phyloP scores from a whole-genome alignment of 2,329 filamentous ascomycete genomes.

The Ascochyta fabae region DNA sequence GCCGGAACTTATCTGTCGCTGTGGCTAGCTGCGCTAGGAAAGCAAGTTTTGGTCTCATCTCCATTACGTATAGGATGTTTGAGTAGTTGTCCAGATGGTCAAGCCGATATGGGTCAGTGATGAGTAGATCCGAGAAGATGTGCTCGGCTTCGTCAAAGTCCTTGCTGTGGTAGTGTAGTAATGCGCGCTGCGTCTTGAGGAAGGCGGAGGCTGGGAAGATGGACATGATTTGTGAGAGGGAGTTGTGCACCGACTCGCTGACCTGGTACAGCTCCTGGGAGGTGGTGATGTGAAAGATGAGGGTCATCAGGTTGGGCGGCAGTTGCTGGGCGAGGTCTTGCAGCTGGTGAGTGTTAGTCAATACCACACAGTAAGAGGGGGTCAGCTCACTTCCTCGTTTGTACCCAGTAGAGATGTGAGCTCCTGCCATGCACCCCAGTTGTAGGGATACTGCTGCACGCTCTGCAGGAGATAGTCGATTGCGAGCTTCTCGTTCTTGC shows the following conservation, averaged over 20 bases:
- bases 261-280: conserved; percentile 92
- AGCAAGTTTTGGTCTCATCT: conserved; percentile 83
- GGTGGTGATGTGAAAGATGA: conserved; percentile 91
- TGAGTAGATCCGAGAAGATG: conserved; percentile 73
- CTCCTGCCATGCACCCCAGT: conserved; percentile 97
- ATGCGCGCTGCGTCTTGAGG: conserved; percentile 84
- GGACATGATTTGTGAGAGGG: conserved; percentile 75
- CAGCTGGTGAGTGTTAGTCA: not conserved
- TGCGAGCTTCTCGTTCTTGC: conserved; percentile 86
- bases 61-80: conserved; percentile 95
- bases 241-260: conserved; percentile 74
- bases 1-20: conserved; percentile 91
- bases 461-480: conserved; percentile 87
- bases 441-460: conserved; percentile 88
- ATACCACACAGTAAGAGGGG: not conserved
- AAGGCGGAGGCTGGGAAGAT: conserved; percentile 92
- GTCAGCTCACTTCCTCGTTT: conserved; percentile 73
- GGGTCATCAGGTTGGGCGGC: conserved; percentile 88
- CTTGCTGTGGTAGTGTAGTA: conserved; percentile 90
- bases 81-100: conserved; percentile 96
- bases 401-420: conserved; percentile 80
- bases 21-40: conserved; percentile 92
- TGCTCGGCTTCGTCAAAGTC: conserved; percentile 69
- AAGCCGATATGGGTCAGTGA: conserved; percentile 71
- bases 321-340: conserved; percentile 60